phyloP scores from a whole-genome alignment of 768 basidiomycete species.

The Xerocomus spinulosus region DNA sequence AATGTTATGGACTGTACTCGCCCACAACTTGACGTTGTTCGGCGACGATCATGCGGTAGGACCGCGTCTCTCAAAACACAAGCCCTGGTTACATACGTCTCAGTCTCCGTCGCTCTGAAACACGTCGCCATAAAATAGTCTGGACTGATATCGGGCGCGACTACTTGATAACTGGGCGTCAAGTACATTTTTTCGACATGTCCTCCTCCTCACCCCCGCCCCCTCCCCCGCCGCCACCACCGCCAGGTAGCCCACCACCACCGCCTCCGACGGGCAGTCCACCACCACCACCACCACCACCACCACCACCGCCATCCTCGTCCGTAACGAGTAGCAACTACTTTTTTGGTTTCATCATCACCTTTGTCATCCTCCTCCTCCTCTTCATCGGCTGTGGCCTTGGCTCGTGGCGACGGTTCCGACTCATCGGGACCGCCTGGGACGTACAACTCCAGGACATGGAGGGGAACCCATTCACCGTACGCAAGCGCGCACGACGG shows the following conservation, averaged over 20 bases:
- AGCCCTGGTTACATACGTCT: slow-evolving; percentile 14
- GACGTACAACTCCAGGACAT: slow-evolving; percentile 17
- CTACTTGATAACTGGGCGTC: not conserved
- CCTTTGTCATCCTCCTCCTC: slow-evolving; percentile 36
- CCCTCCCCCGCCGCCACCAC: not conserved
- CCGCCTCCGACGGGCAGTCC: not conserved
- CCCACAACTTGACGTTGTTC: too few relatives aligned
- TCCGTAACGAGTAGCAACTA: slow-evolving; percentile 23
- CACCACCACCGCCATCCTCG: not conserved
- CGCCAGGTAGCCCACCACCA: not conserved
- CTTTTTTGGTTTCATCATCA: slow-evolving; percentile 33
- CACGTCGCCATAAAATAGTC: slow-evolving; percentile 7
- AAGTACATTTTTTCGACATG: slow-evolving; percentile 7
- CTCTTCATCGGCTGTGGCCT: slow-evolving; percentile 51
- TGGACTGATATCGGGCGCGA: slow-evolving; percentile 6
- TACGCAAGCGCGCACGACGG: slow-evolving; percentile 16
- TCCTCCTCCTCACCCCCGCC: slow-evolving; percentile 6
- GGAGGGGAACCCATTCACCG: slow-evolving; percentile 2
- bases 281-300: not conserved
- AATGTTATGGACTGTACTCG: not conserved
- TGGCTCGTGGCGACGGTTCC: slow-evolving; percentile 40
- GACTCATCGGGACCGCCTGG: slow-evolving; percentile 17
- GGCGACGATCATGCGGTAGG: too few relatives aligned
- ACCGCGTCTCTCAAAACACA: not conserved
- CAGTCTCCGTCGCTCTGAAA: slow-evolving; percentile 14